A percentile compares a stretch with the other conserved stretches of the same genome.
phyloP scores from a whole-genome alignment of 768 basidiomycete species.

The Hypsizygus marmoreus region DNA sequence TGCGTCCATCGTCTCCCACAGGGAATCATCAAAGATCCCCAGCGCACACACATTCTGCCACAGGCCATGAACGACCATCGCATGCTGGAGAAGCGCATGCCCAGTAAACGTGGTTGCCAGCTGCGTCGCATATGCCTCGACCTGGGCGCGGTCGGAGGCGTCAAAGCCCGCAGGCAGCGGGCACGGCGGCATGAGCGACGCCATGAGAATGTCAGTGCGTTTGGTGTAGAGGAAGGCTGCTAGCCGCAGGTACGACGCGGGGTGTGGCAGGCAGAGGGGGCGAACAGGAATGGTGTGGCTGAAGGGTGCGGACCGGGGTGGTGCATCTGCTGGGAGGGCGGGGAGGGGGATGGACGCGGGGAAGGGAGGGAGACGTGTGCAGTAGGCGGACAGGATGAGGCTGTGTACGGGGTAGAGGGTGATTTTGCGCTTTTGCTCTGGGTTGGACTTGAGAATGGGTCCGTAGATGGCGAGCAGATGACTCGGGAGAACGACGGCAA shows the following conservation, averaged over 20 bases:
- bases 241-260: slow-evolving; percentile 60
- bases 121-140: slow-evolving; percentile 28
- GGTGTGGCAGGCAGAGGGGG: slow-evolving; percentile 62
- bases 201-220: slow-evolving; percentile 48
- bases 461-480: slow-evolving; percentile 55
- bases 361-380: slow-evolving; percentile 61
- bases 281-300: slow-evolving; percentile 54
- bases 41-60: slow-evolving; percentile 74
- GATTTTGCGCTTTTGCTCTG: no score
- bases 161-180: slow-evolving; percentile 32
- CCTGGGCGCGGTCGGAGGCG: slow-evolving; percentile 11
- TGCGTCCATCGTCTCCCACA: slow-evolving; percentile 69
- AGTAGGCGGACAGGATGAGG: slow-evolving; percentile 58
- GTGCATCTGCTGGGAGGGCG: no score
- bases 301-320: no score
- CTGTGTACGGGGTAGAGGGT: slow-evolving; percentile 9
- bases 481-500: slow-evolving; percentile 40
- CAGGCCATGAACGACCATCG: slow-evolving; percentile 57
- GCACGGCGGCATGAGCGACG: slow-evolving; percentile 48
- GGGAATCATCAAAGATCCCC: slow-evolving; percentile 62
- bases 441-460: slow-evolving; percentile 3
- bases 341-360: slow-evolving; percentile 39
- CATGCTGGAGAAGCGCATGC: slow-evolving; percentile 49
- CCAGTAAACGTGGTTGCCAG: slow-evolving; percentile 44
- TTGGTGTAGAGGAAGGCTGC: slow-evolving; percentile 71